Evolutionary conservation across 495 filamentous ascomycete genomes (phyloP).

Genomic region (Cercophora newfieldiana): DNA sequence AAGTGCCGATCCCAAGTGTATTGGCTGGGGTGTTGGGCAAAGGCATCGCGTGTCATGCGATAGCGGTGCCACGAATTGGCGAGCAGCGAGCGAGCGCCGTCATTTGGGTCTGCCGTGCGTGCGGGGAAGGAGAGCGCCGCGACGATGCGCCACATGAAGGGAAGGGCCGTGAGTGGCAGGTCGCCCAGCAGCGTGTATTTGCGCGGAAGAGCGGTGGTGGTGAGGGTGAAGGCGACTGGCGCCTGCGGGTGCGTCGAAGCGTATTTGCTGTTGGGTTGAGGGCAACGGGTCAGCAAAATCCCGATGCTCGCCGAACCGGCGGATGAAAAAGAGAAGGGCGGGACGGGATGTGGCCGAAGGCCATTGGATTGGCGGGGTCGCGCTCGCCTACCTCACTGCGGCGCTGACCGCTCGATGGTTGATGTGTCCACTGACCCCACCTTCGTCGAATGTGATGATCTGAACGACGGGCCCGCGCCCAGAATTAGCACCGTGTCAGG

Average conservation of each 20-base stretch:
- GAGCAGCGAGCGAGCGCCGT: conserved; percentile 31
- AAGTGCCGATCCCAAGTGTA: conserved; percentile 46
- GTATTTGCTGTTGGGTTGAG: conserved; percentile 32
- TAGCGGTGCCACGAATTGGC: conserved; percentile 42
- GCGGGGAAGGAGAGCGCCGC: conserved; percentile 35
- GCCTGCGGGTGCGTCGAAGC: conserved; percentile 31
- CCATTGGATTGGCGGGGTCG: conserved; percentile 9
- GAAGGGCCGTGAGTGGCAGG: conserved; percentile 40
- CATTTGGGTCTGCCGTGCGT: conserved; percentile 22
- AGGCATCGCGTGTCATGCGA: conserved; percentile 36
- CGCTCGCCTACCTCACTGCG: conserved; percentile 39
- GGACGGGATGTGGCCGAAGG: background rate
- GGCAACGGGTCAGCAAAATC: conserved; percentile 5
- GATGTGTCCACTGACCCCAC: conserved; percentile 44
- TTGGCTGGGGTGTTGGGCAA: conserved; percentile 40
- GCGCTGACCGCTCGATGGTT: conserved; percentile 46
- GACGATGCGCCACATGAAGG: conserved; percentile 41
- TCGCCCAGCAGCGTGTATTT: conserved; percentile 45
- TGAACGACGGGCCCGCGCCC: conserved; percentile 15
- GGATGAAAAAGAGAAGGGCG: background rate
- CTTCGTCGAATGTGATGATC: conserved; percentile 47
- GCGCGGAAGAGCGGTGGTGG: conserved; percentile 36
- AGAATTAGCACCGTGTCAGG: conserved; percentile 5
- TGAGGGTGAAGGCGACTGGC: conserved; percentile 39
- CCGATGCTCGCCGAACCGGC: background rate